Conservation (phyloP, 805 yeast genomes). For the Pichia cabralensis region DNA sequence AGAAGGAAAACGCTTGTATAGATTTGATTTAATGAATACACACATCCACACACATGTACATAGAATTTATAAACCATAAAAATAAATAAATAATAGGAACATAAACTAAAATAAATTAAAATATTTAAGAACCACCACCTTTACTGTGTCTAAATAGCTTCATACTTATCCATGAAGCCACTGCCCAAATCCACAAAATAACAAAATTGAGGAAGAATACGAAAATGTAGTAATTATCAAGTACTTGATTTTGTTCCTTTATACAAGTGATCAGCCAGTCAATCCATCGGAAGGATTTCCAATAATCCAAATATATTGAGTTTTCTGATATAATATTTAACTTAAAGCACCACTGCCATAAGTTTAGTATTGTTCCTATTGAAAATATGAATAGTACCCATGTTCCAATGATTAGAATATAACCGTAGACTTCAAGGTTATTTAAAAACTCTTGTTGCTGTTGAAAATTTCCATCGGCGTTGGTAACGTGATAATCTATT, state of each 20-base stretch:
- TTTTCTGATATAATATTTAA: too few relatives aligned
- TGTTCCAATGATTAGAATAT: slow-evolving; percentile 16
- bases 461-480: too few relatives aligned
- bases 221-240: slow-evolving; percentile 24
- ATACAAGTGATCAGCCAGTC: slow-evolving; percentile 4
- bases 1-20: neutral
- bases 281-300: slow-evolving; percentile 4
- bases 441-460: slow-evolving; percentile 7
- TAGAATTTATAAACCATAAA: neutral
- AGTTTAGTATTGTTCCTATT: slow-evolving; percentile 22
- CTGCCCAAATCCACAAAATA: slow-evolving; percentile 57
- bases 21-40: neutral
- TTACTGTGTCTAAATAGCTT: slow-evolving; percentile 73
- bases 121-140: slow-evolving; percentile 34
- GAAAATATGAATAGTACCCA: slow-evolving; percentile 21
- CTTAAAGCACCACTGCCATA: slow-evolving; percentile 24
- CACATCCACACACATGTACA: neutral
- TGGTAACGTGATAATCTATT: too few relatives aligned
- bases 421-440: slow-evolving; percentile 19
- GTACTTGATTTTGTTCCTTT: slow-evolving; percentile 5
- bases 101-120: neutral
- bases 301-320: neutral
- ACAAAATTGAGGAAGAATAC: slow-evolving; percentile 24
- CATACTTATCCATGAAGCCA: slow-evolving; percentile 69
- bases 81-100: neutral